Evolutionary conservation across 495 filamentous ascomycete species (phyloP).

Genomic region (Annulohypoxylon moriforme): DNA sequence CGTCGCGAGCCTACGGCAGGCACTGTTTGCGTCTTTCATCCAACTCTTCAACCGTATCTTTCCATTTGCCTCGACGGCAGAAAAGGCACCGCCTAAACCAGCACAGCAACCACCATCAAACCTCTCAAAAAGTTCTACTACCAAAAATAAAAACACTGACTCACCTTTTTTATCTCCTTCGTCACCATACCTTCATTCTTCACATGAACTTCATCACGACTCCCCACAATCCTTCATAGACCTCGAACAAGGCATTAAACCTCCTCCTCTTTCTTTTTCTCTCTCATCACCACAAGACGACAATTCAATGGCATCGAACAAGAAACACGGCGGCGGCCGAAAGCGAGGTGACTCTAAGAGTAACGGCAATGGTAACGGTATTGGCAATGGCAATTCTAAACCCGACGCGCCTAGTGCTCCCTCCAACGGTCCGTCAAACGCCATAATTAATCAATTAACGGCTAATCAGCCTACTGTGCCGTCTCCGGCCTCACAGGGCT

Average conservation of each 20-base stretch:
- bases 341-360: slow-evolving; percentile 37
- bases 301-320: slow-evolving; percentile 31
- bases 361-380: slow-evolving; percentile 6
- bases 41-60: slow-evolving; percentile 45
- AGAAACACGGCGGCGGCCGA: slow-evolving; percentile 40
- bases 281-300: slow-evolving; percentile 10
- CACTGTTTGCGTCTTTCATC: slow-evolving; percentile 50
- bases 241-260: slow-evolving; percentile 31
- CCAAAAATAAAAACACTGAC: slow-evolving; percentile 7
- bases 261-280: slow-evolving; percentile 2
- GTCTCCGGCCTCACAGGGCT: slow-evolving; percentile 10
- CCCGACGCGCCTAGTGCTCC: slow-evolving; percentile 7
- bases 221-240: slow-evolving; percentile 24
- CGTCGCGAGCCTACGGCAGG: slow-evolving; percentile 48
- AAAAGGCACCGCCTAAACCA: slow-evolving; percentile 11
- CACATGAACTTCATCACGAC: slow-evolving; percentile 7
- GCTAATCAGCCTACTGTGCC: slow-evolving; percentile 9
- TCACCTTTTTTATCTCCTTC: slow-evolving; percentile 4
- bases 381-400: not conserved
- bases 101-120: slow-evolving; percentile 9
- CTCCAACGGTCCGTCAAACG: slow-evolving; percentile 19
- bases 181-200: not conserved
- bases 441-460: slow-evolving; percentile 7
- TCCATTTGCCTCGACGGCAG: slow-evolving; percentile 35
- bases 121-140: slow-evolving; percentile 1